A percentile compares a stretch with the other conserved stretches of the same genome.
Conservation (phyloP, 495 filamentous ascomycete genomes). For the Neurospora intermedia region DNA sequence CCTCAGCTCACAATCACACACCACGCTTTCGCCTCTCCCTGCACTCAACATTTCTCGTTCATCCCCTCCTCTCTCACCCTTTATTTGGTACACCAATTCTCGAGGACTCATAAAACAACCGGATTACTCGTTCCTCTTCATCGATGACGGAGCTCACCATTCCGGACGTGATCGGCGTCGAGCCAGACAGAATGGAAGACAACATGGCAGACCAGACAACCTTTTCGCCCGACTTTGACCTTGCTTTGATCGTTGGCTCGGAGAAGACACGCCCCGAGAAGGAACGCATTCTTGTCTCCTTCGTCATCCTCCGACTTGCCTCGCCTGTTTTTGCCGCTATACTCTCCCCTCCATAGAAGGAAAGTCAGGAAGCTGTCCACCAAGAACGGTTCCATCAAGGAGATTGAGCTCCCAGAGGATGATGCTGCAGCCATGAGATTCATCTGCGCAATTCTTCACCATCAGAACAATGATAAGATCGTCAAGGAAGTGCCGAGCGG, state of each 20-base stretch:
- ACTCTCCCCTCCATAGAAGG: neutral
- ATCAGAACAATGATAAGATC: neutral
- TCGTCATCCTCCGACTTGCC: neutral
- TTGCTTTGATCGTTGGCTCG: neutral
- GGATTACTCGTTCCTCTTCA: neutral
- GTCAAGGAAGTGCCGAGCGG: neutral
- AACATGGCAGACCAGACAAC: neutral
- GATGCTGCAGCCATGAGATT: neutral
- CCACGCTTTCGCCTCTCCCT: too few species aligned
- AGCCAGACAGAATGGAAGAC: neutral
- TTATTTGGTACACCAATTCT: neutral
- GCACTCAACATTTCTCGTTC: too few species aligned
- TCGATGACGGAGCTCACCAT: neutral
- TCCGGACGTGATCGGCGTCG: neutral
- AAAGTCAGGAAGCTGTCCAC: neutral
- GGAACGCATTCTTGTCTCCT: neutral
- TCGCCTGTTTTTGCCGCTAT: neutral
- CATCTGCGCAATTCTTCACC: neutral
- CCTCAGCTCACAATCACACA: too few species aligned
- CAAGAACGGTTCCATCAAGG: neutral
- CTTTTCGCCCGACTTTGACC: neutral
- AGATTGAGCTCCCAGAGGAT: neutral
- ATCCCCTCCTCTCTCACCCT: neutral
- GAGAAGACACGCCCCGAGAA: neutral
- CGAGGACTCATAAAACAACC: neutral